A percentile compares a stretch with the other conserved stretches of the same genome.
Evolutionary conservation across 257 asterid species (phyloP).

Genomic region (Solanum bulbocastanum): DNA sequence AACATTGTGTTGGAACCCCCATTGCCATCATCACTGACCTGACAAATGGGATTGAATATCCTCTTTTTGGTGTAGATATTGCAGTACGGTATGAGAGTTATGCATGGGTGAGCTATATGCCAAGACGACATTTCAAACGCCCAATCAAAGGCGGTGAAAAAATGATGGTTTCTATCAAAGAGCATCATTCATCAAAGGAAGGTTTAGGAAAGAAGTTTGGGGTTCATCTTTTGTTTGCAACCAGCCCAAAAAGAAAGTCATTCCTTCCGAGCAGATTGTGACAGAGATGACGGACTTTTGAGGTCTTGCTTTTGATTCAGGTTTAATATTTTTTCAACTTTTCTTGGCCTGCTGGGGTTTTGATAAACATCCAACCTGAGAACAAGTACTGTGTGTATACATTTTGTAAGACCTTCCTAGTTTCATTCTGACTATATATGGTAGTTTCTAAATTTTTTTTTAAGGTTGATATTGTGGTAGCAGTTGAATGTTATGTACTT

Average conservation of each 20-base stretch:
- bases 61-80: not conserved
- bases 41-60: not conserved
- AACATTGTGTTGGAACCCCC: not conserved
- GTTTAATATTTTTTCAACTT: too few species aligned
- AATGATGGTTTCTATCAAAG: not conserved
- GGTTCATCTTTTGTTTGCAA: not conserved
- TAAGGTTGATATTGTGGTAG: too few species aligned
- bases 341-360: not conserved
- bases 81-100: not conserved
- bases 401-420: not conserved
- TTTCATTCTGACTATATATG: too few species aligned
- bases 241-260: not conserved
- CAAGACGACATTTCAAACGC: not conserved
- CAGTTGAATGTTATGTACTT: too few species aligned
- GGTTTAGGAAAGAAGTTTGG: not conserved
- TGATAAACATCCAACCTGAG: not conserved
- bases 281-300: not conserved
- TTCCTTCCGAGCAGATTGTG: not conserved
- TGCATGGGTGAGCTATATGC: not conserved
- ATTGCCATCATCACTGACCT: not conserved
- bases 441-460: too few species aligned
- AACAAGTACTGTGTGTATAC: not conserved
- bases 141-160: not conserved
- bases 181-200: not conserved
- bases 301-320: not conserved